A percentile compares a stretch with the other conserved stretches of the same genome.
phyloP scores from a whole-genome alignment of 2,329 filamentous ascomycete species.

The Neofusicoccum laricinum region DNA sequence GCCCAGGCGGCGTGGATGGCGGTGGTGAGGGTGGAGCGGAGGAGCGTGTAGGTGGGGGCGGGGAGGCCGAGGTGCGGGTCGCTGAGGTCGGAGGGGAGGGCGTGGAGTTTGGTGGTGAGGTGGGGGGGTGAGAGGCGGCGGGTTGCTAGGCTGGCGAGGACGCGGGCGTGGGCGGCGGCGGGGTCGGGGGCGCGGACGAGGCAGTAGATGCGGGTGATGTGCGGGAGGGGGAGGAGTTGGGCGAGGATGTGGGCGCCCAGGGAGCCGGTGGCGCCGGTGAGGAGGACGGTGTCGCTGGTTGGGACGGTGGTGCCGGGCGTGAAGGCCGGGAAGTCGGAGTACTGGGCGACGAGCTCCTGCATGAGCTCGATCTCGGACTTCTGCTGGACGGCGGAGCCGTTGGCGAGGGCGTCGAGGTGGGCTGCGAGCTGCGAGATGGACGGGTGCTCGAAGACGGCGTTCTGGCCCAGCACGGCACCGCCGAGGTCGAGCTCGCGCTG shows the following conservation, averaged over 20 bases:
- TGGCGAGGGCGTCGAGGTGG: conserved; percentile 44
- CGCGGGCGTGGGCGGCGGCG: conserved; percentile 17
- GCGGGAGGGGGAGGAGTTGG: conserved; percentile 19
- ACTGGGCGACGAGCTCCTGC: conserved; percentile 45
- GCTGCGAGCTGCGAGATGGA: conserved; percentile 47
- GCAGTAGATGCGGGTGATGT: conserved; percentile 23
- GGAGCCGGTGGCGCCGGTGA: conserved; percentile 27
- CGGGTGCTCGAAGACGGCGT: conserved; percentile 59
- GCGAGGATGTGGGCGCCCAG: conserved; percentile 25
- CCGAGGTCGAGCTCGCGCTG: conserved; percentile 51
- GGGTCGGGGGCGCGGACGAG: conserved; percentile 45
- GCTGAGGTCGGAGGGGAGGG: conserved; percentile 42
- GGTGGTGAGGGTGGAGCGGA: conserved; percentile 31
- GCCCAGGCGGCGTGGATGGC: conserved; percentile 55
- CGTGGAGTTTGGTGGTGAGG: conserved; percentile 29
- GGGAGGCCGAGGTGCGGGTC: conserved; percentile 41
- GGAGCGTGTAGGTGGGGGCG: conserved; percentile 18
- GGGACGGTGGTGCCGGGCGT: background rate
- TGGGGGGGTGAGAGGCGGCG: conserved; percentile 33
- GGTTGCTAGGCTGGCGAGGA: conserved; percentile 33
- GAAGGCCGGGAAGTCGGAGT: conserved; percentile 27
- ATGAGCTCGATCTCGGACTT: conserved; percentile 44
- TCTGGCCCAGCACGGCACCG: conserved; percentile 47
- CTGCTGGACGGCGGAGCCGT: conserved; percentile 31
- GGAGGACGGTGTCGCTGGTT: conserved; percentile 19